These are phyloP conservation scores for Wickerhamomyces queroliae DNA, from an alignment of 805 yeast genomes.

Conservation along the genomic window DNA sequence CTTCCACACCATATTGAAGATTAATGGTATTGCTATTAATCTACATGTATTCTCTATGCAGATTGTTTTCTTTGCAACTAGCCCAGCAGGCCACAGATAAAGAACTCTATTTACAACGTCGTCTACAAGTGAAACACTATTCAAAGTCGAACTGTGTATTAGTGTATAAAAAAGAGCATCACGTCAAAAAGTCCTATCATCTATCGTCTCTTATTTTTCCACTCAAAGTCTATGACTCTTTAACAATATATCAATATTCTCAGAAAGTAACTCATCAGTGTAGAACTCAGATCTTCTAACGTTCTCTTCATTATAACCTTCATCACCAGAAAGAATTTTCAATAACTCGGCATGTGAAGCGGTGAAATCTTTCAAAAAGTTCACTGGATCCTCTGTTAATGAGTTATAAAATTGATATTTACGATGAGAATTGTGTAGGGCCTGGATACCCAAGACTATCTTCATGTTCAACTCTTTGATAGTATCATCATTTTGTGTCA, in stretches of 20 bases:
- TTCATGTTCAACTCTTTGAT: slow-evolving; percentile 27
- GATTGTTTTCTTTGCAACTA: too few relatives aligned
- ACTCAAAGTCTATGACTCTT: slow-evolving; percentile 25
- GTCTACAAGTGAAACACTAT: too few relatives aligned
- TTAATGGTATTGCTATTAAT: too few relatives aligned
- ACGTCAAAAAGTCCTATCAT: too few relatives aligned
- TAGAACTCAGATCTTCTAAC: slow-evolving; percentile 84
- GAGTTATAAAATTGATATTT: slow-evolving; percentile 76
- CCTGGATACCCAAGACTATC: slow-evolving; percentile 39
- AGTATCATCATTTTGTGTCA: slow-evolving; percentile 22
- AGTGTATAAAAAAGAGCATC: too few relatives aligned
- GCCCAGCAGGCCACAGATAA: too few relatives aligned
- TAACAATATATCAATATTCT: slow-evolving; percentile 71
- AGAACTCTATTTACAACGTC: too few relatives aligned
- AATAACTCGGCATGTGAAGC: slow-evolving; percentile 80
- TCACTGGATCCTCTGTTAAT: slow-evolving; percentile 71
- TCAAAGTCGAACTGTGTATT: too few relatives aligned
- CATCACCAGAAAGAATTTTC: slow-evolving; percentile 84
- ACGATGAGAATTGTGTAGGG: slow-evolving; percentile 44
- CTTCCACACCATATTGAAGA: too few relatives aligned
- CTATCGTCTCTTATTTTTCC: too few relatives aligned
- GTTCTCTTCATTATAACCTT: slow-evolving; percentile 81
- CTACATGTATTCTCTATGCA: too few relatives aligned
- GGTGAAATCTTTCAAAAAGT: slow-evolving; percentile 66
- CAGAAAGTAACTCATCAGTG: slow-evolving; percentile 65